Percentiles rank a stretch among this genome's conserved stretches.
Evolutionary conservation across 148 eudicot genomes (phyloP).

Genomic region (Beta vulgaris): DNA sequence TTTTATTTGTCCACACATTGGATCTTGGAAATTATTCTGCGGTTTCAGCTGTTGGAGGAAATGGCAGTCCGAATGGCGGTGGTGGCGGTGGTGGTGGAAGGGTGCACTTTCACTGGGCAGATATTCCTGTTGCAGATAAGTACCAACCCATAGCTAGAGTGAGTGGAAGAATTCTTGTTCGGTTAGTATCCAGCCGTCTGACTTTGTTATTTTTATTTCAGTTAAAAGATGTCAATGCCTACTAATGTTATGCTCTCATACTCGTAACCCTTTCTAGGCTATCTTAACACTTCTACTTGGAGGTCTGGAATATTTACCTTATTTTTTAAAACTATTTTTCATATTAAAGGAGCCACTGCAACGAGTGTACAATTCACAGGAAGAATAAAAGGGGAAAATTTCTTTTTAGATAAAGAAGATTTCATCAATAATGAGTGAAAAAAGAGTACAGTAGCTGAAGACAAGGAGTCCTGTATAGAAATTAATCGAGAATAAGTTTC

Average conservation of each 20-base stretch:
- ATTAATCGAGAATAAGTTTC: too few species aligned
- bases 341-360: background rate
- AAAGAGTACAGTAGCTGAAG: background rate
- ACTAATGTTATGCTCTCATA: background rate
- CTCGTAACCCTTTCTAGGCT: background rate
- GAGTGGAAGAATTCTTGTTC: slow-evolving; percentile 52
- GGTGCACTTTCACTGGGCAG: slow-evolving; percentile 92
- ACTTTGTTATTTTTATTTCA: background rate
- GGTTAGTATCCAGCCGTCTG: slow-evolving; percentile 48
- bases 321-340: background rate
- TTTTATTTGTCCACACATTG: slow-evolving; percentile 71
- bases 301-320: background rate
- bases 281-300: background rate
- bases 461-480: background rate
- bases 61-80: slow-evolving; percentile 78
- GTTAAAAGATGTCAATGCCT: background rate
- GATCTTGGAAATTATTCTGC: slow-evolving; percentile 52
- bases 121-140: slow-evolving; percentile 71
- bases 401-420: background rate
- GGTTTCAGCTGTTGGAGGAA: slow-evolving; percentile 82
- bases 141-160: slow-evolving; percentile 73
- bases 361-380: background rate
- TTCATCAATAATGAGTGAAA: background rate
- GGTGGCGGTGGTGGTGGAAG: slow-evolving; percentile 96
- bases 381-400: background rate